These are phyloP conservation scores for Parachlorella kessleri DNA, from an alignment of 139 green algal genomes.

Conservation along the genomic window DNA sequence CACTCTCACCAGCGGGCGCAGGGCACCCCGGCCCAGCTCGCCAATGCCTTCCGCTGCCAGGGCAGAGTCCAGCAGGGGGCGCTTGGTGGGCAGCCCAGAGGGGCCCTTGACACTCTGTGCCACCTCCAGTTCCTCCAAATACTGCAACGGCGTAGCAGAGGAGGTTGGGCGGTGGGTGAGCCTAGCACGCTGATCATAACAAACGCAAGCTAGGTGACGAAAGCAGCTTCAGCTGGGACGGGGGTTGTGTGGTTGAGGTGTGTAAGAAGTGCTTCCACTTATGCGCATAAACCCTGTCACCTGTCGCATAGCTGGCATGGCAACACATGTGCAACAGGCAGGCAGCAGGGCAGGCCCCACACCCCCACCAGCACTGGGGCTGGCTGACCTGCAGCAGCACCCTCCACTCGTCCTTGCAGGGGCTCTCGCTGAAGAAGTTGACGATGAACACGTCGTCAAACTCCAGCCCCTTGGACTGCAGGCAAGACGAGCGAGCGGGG, in stretches of 20 bases:
- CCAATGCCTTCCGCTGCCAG: constrained; percentile 12
- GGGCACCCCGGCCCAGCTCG: constrained; percentile 16
- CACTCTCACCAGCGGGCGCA: not conserved
- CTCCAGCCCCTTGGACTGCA: constrained; percentile 53
- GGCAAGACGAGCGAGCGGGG: not conserved
- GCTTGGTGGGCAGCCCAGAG: constrained; percentile 10
- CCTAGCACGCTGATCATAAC: not conserved
- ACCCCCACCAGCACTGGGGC: not conserved
- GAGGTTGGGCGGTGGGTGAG: not conserved
- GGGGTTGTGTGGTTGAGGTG: too few species aligned
- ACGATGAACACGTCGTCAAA: constrained; percentile 70
- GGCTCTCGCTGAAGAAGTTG: constrained; percentile 73
- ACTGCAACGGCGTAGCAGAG: constrained; percentile 11
- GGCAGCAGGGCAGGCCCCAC: too few species aligned
- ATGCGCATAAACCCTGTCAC: too few species aligned
- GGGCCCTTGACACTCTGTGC: not conserved
- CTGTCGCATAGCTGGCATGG: too few species aligned
- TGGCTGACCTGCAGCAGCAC: constrained; percentile 42
- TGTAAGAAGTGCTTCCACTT: too few species aligned
- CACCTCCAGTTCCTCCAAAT: constrained; percentile 56
- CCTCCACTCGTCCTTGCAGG: constrained; percentile 64
- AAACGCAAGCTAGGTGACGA: too few species aligned
- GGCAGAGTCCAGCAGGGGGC: not conserved
- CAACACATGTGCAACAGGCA: too few species aligned
- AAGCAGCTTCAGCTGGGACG: too few species aligned